Evolutionary conservation across 2,329 filamentous ascomycete species (phyloP).

Genomic region (Cladorrhinum sp.): DNA sequence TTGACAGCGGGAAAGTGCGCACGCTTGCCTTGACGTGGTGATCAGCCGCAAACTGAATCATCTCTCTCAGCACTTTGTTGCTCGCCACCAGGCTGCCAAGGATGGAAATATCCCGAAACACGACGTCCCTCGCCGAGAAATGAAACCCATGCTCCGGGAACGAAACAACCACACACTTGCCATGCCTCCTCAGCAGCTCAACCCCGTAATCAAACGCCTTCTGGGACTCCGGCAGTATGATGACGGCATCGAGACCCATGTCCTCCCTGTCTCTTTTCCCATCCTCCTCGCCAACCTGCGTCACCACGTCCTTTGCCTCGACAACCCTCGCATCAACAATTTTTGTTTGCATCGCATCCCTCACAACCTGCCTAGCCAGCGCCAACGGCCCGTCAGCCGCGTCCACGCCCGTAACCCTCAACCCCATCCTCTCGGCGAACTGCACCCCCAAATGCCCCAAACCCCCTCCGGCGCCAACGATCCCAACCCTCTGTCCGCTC

Average conservation of each 20-base stretch:
- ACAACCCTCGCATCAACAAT: conserved; percentile 39
- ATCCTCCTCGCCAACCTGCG: conserved; percentile 36
- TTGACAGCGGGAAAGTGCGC: conserved; percentile 34
- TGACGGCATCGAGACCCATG: conserved; percentile 44
- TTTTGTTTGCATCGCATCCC: conserved; percentile 31
- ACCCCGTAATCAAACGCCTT: conserved; percentile 46
- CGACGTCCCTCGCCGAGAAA: conserved; percentile 40
- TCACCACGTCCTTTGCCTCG: conserved; percentile 22
- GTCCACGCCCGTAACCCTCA: conserved; percentile 38
- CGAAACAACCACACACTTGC: conserved; percentile 44
- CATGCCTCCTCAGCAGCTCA: conserved; percentile 41
- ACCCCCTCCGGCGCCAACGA: conserved; percentile 37
- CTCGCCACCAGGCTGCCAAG: conserved; percentile 41
- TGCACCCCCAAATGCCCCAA: conserved; percentile 30
- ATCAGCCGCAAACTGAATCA: conserved; percentile 37
- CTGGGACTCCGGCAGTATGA: conserved; percentile 46
- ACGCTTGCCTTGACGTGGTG: conserved; percentile 34
- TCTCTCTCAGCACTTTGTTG: conserved; percentile 39
- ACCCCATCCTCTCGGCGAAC: conserved; percentile 32
- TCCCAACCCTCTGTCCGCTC: conserved; percentile 36
- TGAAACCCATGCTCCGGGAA: conserved; percentile 44
- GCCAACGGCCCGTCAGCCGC: conserved; percentile 34
- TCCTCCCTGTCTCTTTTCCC: conserved; percentile 33
- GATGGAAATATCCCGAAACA: conserved; percentile 43
- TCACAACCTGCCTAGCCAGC: conserved; percentile 31